Conservation (phyloP, 2,329 filamentous ascomycete genomes). For the Scopulariopsis brevicaulis region DNA sequence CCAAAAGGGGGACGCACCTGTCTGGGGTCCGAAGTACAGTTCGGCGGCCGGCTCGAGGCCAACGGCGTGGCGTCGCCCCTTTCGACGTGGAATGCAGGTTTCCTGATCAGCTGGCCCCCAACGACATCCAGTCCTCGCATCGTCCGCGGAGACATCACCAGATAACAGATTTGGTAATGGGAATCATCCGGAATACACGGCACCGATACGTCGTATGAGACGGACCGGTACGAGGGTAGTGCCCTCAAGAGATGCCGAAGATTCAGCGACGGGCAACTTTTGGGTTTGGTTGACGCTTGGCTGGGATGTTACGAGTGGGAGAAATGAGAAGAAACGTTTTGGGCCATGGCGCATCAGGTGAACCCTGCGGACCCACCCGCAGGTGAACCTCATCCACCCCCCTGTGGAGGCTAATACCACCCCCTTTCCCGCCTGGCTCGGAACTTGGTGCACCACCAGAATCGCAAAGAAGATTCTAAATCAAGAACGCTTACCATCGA, state of each 20-base stretch:
- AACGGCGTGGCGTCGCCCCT: not conserved
- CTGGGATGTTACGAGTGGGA: not conserved
- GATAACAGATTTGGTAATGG: too few species aligned
- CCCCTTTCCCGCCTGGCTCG: not conserved
- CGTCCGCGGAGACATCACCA: too few species aligned
- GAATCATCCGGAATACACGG: not conserved
- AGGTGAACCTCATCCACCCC: not conserved
- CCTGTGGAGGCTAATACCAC: not conserved
- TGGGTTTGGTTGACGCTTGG: not conserved
- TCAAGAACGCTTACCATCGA: too few species aligned
- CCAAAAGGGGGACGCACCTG: not conserved
- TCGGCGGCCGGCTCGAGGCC: not conserved
- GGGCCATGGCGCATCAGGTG: conserved; percentile 1
- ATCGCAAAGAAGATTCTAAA: too few species aligned
- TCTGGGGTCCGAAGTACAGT: not conserved
- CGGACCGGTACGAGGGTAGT: not conserved
- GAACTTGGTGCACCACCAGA: too few species aligned
- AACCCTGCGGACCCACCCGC: not conserved
- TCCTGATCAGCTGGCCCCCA: not conserved
- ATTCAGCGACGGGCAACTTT: not conserved
- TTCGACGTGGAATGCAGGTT: not conserved
- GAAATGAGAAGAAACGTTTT: conserved; percentile 2
- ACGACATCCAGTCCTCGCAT: not conserved
- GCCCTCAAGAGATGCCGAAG: not conserved
- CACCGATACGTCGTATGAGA: not conserved